These are phyloP conservation scores for Xylariaceae sp. DNA, from an alignment of 2,329 filamentous ascomycete species.

Conservation along the genomic window DNA sequence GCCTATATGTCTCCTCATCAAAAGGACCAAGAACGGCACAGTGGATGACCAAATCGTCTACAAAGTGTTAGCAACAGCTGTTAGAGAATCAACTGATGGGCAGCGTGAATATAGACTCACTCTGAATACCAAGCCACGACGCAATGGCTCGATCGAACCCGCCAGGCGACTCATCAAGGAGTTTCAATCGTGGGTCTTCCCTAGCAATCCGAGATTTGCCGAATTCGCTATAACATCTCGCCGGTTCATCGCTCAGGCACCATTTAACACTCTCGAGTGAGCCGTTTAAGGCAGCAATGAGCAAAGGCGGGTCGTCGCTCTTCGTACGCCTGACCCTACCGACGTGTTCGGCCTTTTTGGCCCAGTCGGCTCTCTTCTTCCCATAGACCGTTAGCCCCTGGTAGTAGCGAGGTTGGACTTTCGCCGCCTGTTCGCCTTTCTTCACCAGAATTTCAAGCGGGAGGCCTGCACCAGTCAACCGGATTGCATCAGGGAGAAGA, in stretches of 20 bases:
- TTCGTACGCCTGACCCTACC: constrained; percentile 37
- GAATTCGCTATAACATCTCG: constrained; percentile 64
- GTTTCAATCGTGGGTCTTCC: constrained; percentile 57
- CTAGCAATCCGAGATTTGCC: constrained; percentile 51
- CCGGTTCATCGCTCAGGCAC: constrained; percentile 67
- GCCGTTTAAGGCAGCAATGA: constrained; percentile 51
- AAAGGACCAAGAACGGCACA: constrained; percentile 50
- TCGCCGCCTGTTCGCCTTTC: constrained; percentile 56
- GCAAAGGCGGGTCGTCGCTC: constrained; percentile 50
- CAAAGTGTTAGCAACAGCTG: constrained; percentile 18
- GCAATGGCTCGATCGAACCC: constrained; percentile 59
- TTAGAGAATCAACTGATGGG: not conserved
- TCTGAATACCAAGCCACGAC: constrained; percentile 56
- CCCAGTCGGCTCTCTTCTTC: constrained; percentile 60
- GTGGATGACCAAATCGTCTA: constrained; percentile 61
- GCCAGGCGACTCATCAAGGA: constrained; percentile 52
- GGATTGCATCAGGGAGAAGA: constrained; percentile 60
- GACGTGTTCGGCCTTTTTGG: constrained; percentile 49
- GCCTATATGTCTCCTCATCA: constrained; percentile 38
- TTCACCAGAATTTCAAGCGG: constrained; percentile 62
- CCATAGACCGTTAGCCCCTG: constrained; percentile 64
- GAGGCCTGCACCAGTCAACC: constrained; percentile 60
- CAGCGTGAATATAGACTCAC: constrained; percentile 38
- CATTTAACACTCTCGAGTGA: constrained; percentile 68
- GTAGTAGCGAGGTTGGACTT: constrained; percentile 65